Evolutionary conservation across 768 basidiomycete genomes (phyloP).

Genomic region (Trametopsis cervina): DNA sequence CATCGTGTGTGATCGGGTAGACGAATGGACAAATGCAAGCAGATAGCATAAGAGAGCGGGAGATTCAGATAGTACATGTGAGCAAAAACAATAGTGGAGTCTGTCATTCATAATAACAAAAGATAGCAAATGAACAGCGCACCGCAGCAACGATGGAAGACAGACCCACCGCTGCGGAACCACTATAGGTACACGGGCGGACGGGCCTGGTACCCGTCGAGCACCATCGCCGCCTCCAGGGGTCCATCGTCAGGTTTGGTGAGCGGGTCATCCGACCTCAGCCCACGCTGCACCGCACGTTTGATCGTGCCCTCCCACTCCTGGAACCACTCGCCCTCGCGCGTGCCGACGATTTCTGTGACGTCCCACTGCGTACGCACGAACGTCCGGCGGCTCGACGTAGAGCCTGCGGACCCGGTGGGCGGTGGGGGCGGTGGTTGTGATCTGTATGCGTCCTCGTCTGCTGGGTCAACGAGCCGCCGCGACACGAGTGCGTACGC

Average conservation of each 20-base stretch:
- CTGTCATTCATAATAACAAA: no score
- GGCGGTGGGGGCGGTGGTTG: conserved; percentile 1
- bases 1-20: no score
- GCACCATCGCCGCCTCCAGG: conserved; percentile 9
- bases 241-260: conserved; percentile 13
- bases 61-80: no score
- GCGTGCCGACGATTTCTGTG: conserved; percentile 45
- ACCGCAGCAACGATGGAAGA: no score
- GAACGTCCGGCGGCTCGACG: conserved; percentile 19
- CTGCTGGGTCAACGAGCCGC: conserved; percentile 8
- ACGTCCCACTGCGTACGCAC: conserved; percentile 16
- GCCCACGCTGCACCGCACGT: conserved; percentile 39
- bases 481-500: conserved; percentile 63
- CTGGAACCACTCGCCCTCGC: conserved; percentile 76
- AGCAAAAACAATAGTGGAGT: no score
- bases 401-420: no score
- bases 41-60: no score
- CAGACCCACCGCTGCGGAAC: no score
- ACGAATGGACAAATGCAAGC: no score
- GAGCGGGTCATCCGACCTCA: conserved; percentile 12
- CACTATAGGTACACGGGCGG: neutral
- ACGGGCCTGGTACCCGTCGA: conserved; percentile 22
- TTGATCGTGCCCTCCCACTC: conserved; percentile 67
- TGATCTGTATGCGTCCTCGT: conserved; percentile 20
- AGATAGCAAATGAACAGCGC: no score